Percentiles rank a stretch among this genome's conserved stretches.
Evolutionary conservation across 192 early-diverging fungal genomes (phyloP).

Genomic region (Coemansia guatemalensis): DNA sequence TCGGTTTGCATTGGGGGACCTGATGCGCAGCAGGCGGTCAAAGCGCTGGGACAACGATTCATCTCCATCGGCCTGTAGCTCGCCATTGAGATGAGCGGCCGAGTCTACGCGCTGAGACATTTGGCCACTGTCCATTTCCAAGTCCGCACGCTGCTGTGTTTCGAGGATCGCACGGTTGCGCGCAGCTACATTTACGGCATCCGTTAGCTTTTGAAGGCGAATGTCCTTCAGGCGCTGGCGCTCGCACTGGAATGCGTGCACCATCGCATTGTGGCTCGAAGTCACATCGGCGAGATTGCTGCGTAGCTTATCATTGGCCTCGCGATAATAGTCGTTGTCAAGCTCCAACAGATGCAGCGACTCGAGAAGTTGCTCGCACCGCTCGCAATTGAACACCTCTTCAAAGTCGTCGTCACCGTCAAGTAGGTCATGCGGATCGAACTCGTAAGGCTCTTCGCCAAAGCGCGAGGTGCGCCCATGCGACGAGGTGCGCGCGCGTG

Average conservation of each 20-base stretch:
- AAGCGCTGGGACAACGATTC: neutral
- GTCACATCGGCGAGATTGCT: slow-evolving; percentile 30
- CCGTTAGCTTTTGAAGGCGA: slow-evolving; percentile 22
- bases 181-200: slow-evolving; percentile 27
- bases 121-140: slow-evolving; percentile 7
- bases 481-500: neutral
- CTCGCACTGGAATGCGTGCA: slow-evolving; percentile 45
- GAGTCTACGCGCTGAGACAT: slow-evolving; percentile 1
- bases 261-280: slow-evolving; percentile 54
- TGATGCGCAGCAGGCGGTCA: neutral
- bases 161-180: slow-evolving; percentile 32
- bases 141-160: slow-evolving; percentile 26
- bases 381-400: slow-evolving; percentile 13
- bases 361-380: slow-evolving; percentile 42
- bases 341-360: slow-evolving; percentile 35
- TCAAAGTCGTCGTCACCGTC: neutral
- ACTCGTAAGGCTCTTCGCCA: neutral
- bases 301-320: slow-evolving; percentile 52
- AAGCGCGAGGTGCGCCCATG: neutral
- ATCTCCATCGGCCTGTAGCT: neutral
- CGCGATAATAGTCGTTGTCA: slow-evolving; percentile 57
- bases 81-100: neutral
- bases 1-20: neutral
- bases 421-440: neutral
- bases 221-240: slow-evolving; percentile 26